Percentiles rank a stretch among this genome's conserved stretches.
phyloP scores from a whole-genome alignment of 495 filamentous ascomycete genomes.

The Aspergillus avenaceus region DNA sequence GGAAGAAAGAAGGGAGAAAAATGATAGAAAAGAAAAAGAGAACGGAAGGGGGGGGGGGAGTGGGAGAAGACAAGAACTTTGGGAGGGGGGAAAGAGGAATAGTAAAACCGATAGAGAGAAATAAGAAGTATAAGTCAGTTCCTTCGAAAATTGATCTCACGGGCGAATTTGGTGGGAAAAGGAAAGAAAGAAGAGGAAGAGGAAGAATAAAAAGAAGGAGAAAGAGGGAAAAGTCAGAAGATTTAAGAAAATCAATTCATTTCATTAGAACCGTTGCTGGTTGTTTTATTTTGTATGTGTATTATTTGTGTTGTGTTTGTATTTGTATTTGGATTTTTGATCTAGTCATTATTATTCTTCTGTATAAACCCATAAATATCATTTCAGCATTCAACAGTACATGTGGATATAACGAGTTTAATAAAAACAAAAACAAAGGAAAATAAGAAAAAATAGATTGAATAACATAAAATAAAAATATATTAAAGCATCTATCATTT shows the following conservation, averaged over 20 bases:
- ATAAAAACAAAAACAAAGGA: too few species aligned
- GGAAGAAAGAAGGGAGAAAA: constrained; percentile 1
- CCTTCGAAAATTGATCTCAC: background rate
- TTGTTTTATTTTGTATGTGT: background rate
- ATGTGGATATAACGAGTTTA: too few species aligned
- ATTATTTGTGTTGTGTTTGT: background rate
- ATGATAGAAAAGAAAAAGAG: constrained; percentile 11
- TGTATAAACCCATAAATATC: too few species aligned
- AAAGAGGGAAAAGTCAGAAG: constrained; percentile 9
- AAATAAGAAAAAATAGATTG: too few species aligned
- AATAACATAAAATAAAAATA: too few species aligned
- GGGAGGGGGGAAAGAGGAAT: constrained; percentile 7
- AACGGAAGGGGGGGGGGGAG: constrained; percentile 8
- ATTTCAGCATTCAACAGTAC: too few species aligned
- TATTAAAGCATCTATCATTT: too few species aligned
- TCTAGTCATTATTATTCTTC: too few species aligned
- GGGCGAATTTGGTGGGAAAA: background rate
- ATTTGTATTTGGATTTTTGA: too few species aligned
- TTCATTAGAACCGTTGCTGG: too few species aligned
- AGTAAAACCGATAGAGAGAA: background rate
- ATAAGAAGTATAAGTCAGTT: background rate
- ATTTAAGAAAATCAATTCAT: constrained; percentile 10
- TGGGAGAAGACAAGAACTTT: background rate
- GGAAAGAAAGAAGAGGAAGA: constrained; percentile 4
- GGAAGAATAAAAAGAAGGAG: constrained; percentile 4